These are phyloP conservation scores for Kwoniella shivajii DNA, from an alignment of 1,284 basidiomycete genomes.

Conservation along the genomic window DNA sequence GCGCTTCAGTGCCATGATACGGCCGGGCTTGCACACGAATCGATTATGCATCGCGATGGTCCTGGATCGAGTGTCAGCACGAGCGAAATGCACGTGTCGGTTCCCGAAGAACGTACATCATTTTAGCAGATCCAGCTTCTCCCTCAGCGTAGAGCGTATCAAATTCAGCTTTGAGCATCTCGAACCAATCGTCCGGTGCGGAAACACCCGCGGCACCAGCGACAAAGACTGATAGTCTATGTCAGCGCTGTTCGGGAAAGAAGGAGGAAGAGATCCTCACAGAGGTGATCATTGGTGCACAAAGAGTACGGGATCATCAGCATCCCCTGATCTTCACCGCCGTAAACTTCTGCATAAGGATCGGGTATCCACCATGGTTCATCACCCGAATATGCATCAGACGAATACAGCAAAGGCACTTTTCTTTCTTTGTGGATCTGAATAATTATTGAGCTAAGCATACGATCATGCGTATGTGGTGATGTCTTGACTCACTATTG, in stretches of 20 bases:
- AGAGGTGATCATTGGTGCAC: slow-evolving; percentile 34
- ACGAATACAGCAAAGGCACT: slow-evolving; percentile 32
- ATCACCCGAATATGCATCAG: slow-evolving; percentile 31
- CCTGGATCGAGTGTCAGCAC: too few species aligned
- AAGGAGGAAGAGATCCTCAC: slow-evolving; percentile 10
- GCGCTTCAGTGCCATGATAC: slow-evolving; percentile 43
- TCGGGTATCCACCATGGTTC: slow-evolving; percentile 28
- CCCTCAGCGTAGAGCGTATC: slow-evolving; percentile 51
- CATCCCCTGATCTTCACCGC: slow-evolving; percentile 32
- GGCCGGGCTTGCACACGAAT: slow-evolving; percentile 51
- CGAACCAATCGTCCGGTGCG: slow-evolving; percentile 43
- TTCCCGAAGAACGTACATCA: slow-evolving; percentile 40
- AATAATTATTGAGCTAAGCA: background rate
- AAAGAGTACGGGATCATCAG: slow-evolving; percentile 51
- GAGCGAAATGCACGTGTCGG: too few species aligned
- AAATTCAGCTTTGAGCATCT: slow-evolving; percentile 51
- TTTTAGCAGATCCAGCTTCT: slow-evolving; percentile 38
- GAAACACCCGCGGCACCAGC: slow-evolving; percentile 28
- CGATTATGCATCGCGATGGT: slow-evolving; percentile 53
- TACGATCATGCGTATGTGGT: too few species aligned
- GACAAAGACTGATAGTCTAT: slow-evolving; percentile 31
- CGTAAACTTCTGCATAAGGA: slow-evolving; percentile 24
- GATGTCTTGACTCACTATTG: slow-evolving; percentile 9
- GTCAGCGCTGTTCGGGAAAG: background rate
- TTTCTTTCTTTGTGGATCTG: slow-evolving; percentile 33